phyloP scores from a whole-genome alignment of 371 early-diverging fungal species.

The Rhizopus sp. region DNA sequence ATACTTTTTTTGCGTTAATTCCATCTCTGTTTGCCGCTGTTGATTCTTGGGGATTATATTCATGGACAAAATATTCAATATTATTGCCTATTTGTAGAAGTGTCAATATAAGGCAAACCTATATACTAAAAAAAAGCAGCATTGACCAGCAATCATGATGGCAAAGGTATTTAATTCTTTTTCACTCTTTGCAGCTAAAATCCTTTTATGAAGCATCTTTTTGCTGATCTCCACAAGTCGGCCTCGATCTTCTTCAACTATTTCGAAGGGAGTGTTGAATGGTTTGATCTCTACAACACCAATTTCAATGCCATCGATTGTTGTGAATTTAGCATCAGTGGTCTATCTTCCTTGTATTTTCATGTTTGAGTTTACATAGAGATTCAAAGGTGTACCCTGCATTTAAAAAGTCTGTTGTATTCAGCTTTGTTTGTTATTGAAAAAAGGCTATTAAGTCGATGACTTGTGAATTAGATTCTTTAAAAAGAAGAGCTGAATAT shows the following conservation, averaged over 20 bases:
- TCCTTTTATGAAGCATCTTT: conserved; percentile 23
- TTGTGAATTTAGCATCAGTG: conserved; percentile 18
- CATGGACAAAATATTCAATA: conserved; percentile 21
- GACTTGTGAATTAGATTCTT: conserved; percentile 10
- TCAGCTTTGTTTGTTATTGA: too few species aligned
- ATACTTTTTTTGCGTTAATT: conserved; percentile 13
- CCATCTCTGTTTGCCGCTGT: conserved; percentile 4
- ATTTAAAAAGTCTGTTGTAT: conserved; percentile 16
- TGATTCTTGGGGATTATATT: conserved; percentile 19
- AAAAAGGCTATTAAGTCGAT: too few species aligned
- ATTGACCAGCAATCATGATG: conserved; percentile 17
- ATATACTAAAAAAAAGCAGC: conserved; percentile 18
- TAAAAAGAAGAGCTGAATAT: too few species aligned
- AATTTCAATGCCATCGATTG: conserved; percentile 18
- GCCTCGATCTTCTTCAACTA: conserved; percentile 19
- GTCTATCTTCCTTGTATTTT: conserved; percentile 23
- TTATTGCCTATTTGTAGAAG: conserved; percentile 15
- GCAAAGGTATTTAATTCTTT: conserved; percentile 18
- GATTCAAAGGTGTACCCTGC: conserved; percentile 18
- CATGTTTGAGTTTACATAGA: conserved; percentile 19
- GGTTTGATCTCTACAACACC: conserved; percentile 23
- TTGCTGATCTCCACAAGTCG: conserved; percentile 25
- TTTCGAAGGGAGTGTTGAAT: conserved; percentile 15
- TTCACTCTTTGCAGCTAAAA: conserved; percentile 20
- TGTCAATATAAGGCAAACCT: conserved; percentile 16